Evolutionary conservation across 257 asterid genomes (phyloP), one percentile per base, ranked within the genome.

Genomic region (Solanum arcanum): DNA sequence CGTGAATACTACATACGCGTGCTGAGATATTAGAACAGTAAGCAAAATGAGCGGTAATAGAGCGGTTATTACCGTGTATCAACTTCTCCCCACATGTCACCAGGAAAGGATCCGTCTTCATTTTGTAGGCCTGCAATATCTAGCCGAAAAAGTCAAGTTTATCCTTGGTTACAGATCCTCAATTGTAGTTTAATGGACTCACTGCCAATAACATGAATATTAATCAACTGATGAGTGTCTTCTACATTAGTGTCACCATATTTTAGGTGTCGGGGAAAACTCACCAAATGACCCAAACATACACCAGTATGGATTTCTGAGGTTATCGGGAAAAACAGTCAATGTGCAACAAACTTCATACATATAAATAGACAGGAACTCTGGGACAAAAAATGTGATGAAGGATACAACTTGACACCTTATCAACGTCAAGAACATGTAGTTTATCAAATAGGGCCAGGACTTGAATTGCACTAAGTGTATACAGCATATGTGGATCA

Each of bases 21-120:
- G 23, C 60, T 25, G 7, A 77, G 15, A n/a, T n/a, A 44, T 33
- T 35, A 20, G 37, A 42, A 74, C n/a, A 35, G 29, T 23, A 47
- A 47, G 21, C 18, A 80, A 29, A 46, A 12, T 16, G n/a, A 46
- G 47, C 84, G 29, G 86, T 7, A 29, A 46, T 7, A 9, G n/a
- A 46, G 47, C 84, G 47, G 86, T 7, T 44, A 9, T 64, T 91
- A 94, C 98, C 98, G 90, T 62, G 99, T 95, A 91, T 97, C 98
- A 39, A 94, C 87, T 93, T 97, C 98, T 89, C 98, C 99, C 99
- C 98, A 97, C 73, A 94, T 92, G 91, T 94, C 98, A 88, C 98
- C 98, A 86, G 94, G 86, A 90, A 97, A 94, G 68, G 98, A 95
- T 87, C 98, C 98, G 83, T 97, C 98, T 89, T 94, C 97, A 84